Evolutionary conservation across 192 early-diverging fungal genomes (phyloP), one percentile per base, ranked within the genome.

Genomic region (Rhizophagus prolifer): DNA sequence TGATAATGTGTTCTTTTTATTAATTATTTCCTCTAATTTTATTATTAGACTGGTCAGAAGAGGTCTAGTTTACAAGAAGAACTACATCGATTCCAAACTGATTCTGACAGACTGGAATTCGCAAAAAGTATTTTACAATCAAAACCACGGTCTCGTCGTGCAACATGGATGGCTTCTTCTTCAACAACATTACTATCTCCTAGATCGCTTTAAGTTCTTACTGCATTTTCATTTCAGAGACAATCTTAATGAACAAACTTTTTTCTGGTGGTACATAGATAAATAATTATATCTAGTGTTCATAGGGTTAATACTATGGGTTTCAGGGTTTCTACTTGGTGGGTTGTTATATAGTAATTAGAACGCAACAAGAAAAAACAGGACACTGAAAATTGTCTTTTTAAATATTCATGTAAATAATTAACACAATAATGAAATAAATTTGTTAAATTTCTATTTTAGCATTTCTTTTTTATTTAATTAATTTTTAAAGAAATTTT

Each of bases 121-220:
- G 75, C 36, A 14, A 76, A 76, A 66, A 59, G 30, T 41, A 76
- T 76, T 46, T 58, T 76, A 68, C 28, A n/a, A 58, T 68, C 75
- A 25, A 34, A 19, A 38, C 13, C 28, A 28, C 26, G 31, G 12
- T 12, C 16, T 61, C 75, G 75, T 41, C 41, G 46, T 31, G 46
- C 75, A 36, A 61, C 75, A 9, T 76, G 75, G 75, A n/a, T 12
- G 26, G 34, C 47, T 4, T 14, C 47, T 54, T 54, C 47, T 14
- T 16, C 47, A 54, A 38, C 36, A 38, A 0, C 36, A 38, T 38
- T 38, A 38, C 5, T 47, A 14, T 47, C 46, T 47, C 14, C 46
- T 54, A 54, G 16, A 54, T 3, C 47, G 47, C 2, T 54, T 54
- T 19, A 54, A n/a, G 47, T 16, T 16, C 46, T 47, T 54, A 16